A percentile compares a stretch with the other conserved stretches of the same genome.
These are phyloP conservation scores for Fusarium floridanum DNA, from an alignment of 2,329 filamentous ascomycete genomes.

Conservation along the genomic window DNA sequence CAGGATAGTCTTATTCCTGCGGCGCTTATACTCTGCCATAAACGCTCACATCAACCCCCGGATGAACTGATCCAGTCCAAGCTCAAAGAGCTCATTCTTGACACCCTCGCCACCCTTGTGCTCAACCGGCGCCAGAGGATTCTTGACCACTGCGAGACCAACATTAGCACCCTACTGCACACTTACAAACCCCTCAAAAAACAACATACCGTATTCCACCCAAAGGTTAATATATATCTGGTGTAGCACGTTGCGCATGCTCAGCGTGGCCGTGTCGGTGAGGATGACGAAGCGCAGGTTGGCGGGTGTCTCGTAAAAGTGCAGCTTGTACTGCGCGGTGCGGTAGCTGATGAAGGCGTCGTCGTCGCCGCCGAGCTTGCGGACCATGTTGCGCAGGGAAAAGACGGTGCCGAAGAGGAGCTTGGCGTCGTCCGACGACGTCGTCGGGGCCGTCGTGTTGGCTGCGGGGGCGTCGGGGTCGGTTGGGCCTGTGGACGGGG, in stretches of 20 bases:
- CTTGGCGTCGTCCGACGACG: conserved; percentile 85
- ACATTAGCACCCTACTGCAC: background rate
- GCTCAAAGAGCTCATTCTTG: conserved; percentile 77
- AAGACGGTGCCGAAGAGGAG: conserved; percentile 98
- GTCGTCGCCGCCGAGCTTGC: conserved; percentile 92
- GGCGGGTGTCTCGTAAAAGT: conserved; percentile 98
- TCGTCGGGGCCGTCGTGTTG: conserved; percentile 42
- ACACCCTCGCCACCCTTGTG: conserved; percentile 78
- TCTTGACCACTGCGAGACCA: conserved; percentile 71
- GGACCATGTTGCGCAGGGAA: conserved; percentile 95
- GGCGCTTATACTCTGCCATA: background rate
- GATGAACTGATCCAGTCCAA: conserved; percentile 83
- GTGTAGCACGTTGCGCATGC: conserved; percentile 93
- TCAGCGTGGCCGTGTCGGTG: conserved; percentile 88
- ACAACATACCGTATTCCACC: conserved; percentile 90
- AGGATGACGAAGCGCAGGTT: conserved; percentile 97
- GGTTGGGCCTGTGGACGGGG: conserved; percentile 56
- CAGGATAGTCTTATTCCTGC: conserved; percentile 13
- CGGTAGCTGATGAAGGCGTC: conserved; percentile 96
- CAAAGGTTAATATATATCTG: conserved; percentile 99
- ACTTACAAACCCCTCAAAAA: background rate
- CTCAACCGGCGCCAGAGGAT: conserved; percentile 76
- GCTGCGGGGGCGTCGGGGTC: conserved; percentile 18
- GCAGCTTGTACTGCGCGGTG: conserved; percentile 95
- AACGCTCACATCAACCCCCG: conserved; percentile 69